Base-by-base conservation (phyloP, 164 flowering plant genomes). In the Sedum album region DNA sequence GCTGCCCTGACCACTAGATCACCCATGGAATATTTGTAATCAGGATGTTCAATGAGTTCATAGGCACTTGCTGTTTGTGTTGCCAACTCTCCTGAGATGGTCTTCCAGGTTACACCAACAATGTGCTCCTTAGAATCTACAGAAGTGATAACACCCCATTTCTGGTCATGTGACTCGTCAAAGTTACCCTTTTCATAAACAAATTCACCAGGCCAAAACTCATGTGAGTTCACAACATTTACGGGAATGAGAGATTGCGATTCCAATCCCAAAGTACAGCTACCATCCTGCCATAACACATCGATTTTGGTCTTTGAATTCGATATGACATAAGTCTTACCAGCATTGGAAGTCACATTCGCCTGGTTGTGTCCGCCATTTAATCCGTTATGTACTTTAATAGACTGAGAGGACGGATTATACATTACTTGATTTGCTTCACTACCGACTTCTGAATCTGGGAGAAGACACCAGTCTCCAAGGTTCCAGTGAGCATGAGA, bases 241-340 rank as follows among this genome's bases (percentile, higher is more conserved):
- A 83, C 78, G 0, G 95, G 89, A 46, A 73, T 28, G 48, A 94
- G 36, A 31, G 77, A 66, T 66, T 75, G 78, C 23, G 97, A 83
- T 74, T 86, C 88, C 53, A 94, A 66, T 55, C 85, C 88, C 60
- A 31, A 1, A 10, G 86, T 76, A 73, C 64, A 67, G 74, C 76
- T 86, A 23, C 96, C 98, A 79, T 94, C 91, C 79, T 91, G 98
- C 98, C 98, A 94, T 61, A 82, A 67, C 70, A 94, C 86, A 76
- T 94, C 90, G 68, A 88, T 83, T 73, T 79, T 86, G 26, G 80
- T 80, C 77, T 74, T 87, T 68, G 76, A 84, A 84, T 85, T 87
- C 61, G 76, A 77, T 66, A 94, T 81, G 25, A 81, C 83, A 81
- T 74, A 88, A 1, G 86, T 41, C 38, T 85, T 80, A 36, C 76